Percentiles rank a stretch among this genome's conserved stretches.
phyloP scores from a whole-genome alignment of 805 yeast species.

The Hanseniaspora guilliermondii region DNA sequence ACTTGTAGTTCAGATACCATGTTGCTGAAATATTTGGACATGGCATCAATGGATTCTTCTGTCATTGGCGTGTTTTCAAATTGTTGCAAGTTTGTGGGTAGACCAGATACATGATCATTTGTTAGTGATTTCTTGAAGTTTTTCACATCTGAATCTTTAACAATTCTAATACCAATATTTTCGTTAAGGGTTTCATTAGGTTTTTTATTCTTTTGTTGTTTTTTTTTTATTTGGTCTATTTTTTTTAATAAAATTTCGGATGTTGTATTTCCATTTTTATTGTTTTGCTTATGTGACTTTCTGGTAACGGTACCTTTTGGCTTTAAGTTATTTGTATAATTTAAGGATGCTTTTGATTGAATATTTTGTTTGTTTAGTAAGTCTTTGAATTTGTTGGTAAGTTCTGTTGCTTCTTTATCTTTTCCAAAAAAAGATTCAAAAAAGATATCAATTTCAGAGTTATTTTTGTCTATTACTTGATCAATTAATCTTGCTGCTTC shows the following conservation, averaged over 20 bases:
- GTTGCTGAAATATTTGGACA: neutral
- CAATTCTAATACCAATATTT: neutral
- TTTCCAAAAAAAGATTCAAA: slow-evolving; percentile 17
- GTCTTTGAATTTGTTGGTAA: neutral
- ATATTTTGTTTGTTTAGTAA: neutral
- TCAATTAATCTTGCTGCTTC: slow-evolving; percentile 23
- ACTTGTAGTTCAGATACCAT: neutral
- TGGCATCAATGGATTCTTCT: slow-evolving; percentile 10
- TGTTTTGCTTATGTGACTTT: neutral
- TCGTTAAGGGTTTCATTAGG: neutral
- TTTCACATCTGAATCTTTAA: slow-evolving; percentile 7
- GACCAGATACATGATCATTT: neutral
- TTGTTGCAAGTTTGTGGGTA: neutral
- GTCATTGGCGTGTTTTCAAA: slow-evolving; percentile 7
- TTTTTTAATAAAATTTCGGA: slow-evolving; percentile 2
- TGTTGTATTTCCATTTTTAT: neutral
- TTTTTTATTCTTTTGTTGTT: neutral
- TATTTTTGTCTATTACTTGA: slow-evolving; percentile 19
- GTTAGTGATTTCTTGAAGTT: neutral
- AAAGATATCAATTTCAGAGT: slow-evolving; percentile 20
- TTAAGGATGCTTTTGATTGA: too few species aligned
- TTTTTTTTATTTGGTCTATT: neutral
- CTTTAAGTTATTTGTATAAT: neutral
- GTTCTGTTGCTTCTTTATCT: neutral
- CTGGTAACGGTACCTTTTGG: neutral